Conservation (phyloP, 2,329 filamentous ascomycete genomes). For the Alternaria triticimaculans region DNA sequence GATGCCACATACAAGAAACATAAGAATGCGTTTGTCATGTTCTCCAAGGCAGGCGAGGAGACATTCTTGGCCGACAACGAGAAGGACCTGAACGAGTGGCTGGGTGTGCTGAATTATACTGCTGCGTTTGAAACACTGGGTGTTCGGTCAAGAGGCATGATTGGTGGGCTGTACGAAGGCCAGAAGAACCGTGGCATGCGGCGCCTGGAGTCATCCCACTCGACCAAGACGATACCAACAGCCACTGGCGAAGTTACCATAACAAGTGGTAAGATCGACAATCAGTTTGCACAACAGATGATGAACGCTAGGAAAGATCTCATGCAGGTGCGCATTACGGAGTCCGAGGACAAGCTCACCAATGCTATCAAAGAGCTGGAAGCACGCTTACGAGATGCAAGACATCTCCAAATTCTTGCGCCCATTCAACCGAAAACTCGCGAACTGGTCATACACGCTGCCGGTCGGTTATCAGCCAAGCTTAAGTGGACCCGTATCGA, state of each 20-base stretch:
- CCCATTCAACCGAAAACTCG: slow-evolving; percentile 91
- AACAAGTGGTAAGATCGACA: slow-evolving; percentile 75
- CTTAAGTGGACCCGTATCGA: slow-evolving; percentile 94
- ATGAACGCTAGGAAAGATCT: slow-evolving; percentile 80
- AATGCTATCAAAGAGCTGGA: slow-evolving; percentile 79
- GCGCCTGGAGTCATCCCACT: slow-evolving; percentile 67
- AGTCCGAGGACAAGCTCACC: slow-evolving; percentile 80
- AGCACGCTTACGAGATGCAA: slow-evolving; percentile 81
- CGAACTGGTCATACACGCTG: slow-evolving; percentile 83
- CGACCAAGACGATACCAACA: slow-evolving; percentile 68
- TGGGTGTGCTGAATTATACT: slow-evolving; percentile 94
- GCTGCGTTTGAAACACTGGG: slow-evolving; percentile 92
- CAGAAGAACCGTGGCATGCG: slow-evolving; percentile 76
- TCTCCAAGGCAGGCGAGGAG: slow-evolving; percentile 83
- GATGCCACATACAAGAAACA: slow-evolving; percentile 92
- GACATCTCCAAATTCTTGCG: slow-evolving; percentile 85
- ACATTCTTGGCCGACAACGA: slow-evolving; percentile 90
- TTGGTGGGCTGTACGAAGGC: slow-evolving; percentile 84
- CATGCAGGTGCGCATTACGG: slow-evolving; percentile 81
- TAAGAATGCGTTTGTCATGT: slow-evolving; percentile 92
- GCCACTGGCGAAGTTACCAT: slow-evolving; percentile 76
- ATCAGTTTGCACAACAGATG: slow-evolving; percentile 85
- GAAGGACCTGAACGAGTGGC: slow-evolving; percentile 93
- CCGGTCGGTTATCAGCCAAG: slow-evolving; percentile 83
- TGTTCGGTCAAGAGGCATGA: slow-evolving; percentile 85